Evolutionary conservation across 805 yeast genomes (phyloP), one percentile per base, ranked within the genome.

Genomic region (Zygosaccharomyces siamensis): DNA sequence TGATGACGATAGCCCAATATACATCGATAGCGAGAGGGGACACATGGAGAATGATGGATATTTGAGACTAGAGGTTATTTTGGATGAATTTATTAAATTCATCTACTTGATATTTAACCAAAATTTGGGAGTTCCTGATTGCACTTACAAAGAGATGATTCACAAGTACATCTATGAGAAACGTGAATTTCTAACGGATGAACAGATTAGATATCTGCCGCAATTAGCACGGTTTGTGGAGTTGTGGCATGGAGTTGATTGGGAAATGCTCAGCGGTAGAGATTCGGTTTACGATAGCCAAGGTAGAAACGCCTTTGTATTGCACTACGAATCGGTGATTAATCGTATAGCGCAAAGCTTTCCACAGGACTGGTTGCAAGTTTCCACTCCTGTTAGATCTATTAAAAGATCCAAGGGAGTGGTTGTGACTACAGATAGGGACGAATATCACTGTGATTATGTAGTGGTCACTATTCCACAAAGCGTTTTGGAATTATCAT

Each of bases 381-480:
- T 76, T 20, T 66, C 72, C 12, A 68, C 74, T 2, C 76, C 56
- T 18, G 63, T 64, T 68, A 40, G 86, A 78, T 3, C 60, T 32
- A 6, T 58, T 56, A 57, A 55, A 7, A 66, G 52, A 12, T 53
- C 52, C 7, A 64, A 67, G 5, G 64, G 64, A 3, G 56, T 69
- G 7, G 28, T 52, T 1, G 69, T 78, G 1, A 69, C 78, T 0
- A 59, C 52, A 0, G 54, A 63, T 6, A 73, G 75, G 2, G 47
- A 52, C 2, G 51, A 39, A 4, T 64, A 71, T 30, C 53, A 55
- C 2, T 73, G 81, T 27, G 81, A 85, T 41, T 84, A 79, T 60
- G 70, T 80, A 26, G 73, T 89, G 11, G 84, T 87, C 5, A 81
- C 96, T 0, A 79, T 86, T 4, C 96, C 97, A 0, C 84, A 84